Conservation (phyloP, 2,329 filamentous ascomycete species). For the Rachicladosporium sp. region DNA sequence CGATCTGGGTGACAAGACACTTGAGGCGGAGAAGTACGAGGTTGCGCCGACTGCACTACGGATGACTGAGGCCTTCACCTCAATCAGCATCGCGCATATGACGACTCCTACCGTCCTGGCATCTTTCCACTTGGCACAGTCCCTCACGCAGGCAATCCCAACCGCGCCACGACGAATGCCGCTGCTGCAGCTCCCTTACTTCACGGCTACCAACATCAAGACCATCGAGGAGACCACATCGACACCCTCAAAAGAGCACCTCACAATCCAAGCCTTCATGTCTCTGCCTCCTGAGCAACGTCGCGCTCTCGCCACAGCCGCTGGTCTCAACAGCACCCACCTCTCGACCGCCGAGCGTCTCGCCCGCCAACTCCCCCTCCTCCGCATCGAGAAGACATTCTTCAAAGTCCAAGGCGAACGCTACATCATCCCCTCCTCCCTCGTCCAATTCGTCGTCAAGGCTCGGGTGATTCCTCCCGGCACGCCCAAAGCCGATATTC, state of each 20-base stretch:
- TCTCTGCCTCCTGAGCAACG: slow-evolving; percentile 63
- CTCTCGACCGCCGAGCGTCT: slow-evolving; percentile 65
- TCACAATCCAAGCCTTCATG: slow-evolving; percentile 83
- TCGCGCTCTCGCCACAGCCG: slow-evolving; percentile 56
- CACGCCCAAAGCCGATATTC: slow-evolving; percentile 50
- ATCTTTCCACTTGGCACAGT: slow-evolving; percentile 71
- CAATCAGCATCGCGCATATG: slow-evolving; percentile 78
- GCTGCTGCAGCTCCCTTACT: slow-evolving; percentile 80
- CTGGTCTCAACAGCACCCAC: slow-evolving; percentile 60
- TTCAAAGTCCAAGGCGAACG: slow-evolving; percentile 97
- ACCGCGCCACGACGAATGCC: slow-evolving; percentile 48
- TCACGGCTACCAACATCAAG: slow-evolving; percentile 52
- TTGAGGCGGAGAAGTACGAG: slow-evolving; percentile 80
- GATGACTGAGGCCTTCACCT: slow-evolving; percentile 74
- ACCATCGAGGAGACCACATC: slow-evolving; percentile 55
- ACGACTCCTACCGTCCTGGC: slow-evolving; percentile 71
- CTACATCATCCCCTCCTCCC: slow-evolving; percentile 78
- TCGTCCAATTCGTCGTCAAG: slow-evolving; percentile 92
- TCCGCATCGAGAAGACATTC: slow-evolving; percentile 83
- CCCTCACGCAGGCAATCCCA: slow-evolving; percentile 81
- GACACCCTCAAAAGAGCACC: slow-evolving; percentile 49
- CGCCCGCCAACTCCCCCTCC: slow-evolving; percentile 69
- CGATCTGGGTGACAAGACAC: slow-evolving; percentile 63
- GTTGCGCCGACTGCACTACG: slow-evolving; percentile 75
- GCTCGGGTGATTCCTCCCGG: slow-evolving; percentile 86